These are phyloP conservation scores for Bauhinia variegata DNA, from an alignment of 306 rosid genomes.

Conservation along the genomic window DNA sequence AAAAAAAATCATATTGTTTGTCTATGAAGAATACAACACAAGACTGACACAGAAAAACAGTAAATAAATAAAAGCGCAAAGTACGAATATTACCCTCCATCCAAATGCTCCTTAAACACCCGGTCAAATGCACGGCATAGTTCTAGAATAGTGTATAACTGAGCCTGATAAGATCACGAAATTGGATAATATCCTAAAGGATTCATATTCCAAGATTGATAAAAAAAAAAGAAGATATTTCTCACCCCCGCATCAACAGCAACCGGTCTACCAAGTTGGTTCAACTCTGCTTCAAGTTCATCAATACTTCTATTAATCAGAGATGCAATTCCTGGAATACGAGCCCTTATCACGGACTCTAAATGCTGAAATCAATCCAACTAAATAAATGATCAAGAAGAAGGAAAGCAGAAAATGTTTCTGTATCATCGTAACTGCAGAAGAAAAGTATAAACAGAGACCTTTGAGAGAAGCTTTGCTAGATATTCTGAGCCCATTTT, in stretches of 20 bases:
- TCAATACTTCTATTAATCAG: slow-evolving; percentile 78
- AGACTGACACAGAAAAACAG: background rate
- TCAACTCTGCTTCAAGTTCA: slow-evolving; percentile 90
- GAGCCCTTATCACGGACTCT: slow-evolving; percentile 82
- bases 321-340: slow-evolving; percentile 79
- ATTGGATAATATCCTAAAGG: background rate
- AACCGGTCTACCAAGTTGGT: slow-evolving; percentile 82
- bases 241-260: slow-evolving; percentile 97
- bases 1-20: background rate
- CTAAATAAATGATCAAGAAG: slow-evolving; percentile 21
- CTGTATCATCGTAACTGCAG: slow-evolving; percentile 11
- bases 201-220: background rate
- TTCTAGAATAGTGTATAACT: slow-evolving; percentile 68
- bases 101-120: slow-evolving; percentile 75
- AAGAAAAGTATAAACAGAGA: slow-evolving; percentile 35
- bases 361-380: slow-evolving; percentile 68
- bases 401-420: slow-evolving; percentile 28
- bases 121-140: slow-evolving; percentile 79
- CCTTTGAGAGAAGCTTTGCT: slow-evolving; percentile 93
- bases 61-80: background rate
- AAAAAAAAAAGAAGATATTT: slow-evolving; percentile 12
- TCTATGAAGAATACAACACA: too few relatives aligned
- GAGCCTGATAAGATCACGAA: slow-evolving; percentile 53
- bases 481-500: slow-evolving; percentile 98
- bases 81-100: slow-evolving; percentile 59